Evolutionary conservation across 441 rosid genomes (phyloP), one percentile per base, ranked within the genome.

Genomic region (Omphalea diandra): DNA sequence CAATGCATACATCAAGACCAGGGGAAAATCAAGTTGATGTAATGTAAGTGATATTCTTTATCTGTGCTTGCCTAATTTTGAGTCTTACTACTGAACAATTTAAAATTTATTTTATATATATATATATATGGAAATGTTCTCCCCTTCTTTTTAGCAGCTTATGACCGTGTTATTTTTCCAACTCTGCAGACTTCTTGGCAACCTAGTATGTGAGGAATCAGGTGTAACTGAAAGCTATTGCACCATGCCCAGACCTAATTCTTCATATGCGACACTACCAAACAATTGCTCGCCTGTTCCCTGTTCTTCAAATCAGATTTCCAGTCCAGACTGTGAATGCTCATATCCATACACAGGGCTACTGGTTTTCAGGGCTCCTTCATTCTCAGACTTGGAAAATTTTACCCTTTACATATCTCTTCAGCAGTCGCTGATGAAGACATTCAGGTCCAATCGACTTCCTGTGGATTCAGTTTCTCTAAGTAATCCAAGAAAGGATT

Each of bases 401-500:
- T 0, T 7, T 6, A 73, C 80, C 7, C n/a, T 65, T 72, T 92
- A 75, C 7, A 4, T 0, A 12, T 4, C 0, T 8, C 90, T 94
- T 0, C 64, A 76, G 73, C 4, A 35, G 10, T 26, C 72, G 41
- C 38, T 80, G 72, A 78, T 31, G 58, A 0, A 3, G 7, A 32
- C 31, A 40, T 76, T 68, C 74, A 77, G 38, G 72, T 50, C 63
- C 26, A 35, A 47, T 68, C 47, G 73, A 54, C 80, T 90, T 63
- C 88, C 85, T 0, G 90, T 90, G 72, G 97, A 82, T 68, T 80
- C 96, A 0, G 79, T 89, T 74, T 80, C 80, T 5, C 47, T 93
- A 24, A 82, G 86, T 32, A 66, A 83, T 77, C 88, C 89, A 24
- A 71, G 46, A 78, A 87, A 69, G 87, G 78, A 75, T 73, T 8